phyloP scores from a whole-genome alignment of 805 yeast genomes.

The Ogataea henricii region DNA sequence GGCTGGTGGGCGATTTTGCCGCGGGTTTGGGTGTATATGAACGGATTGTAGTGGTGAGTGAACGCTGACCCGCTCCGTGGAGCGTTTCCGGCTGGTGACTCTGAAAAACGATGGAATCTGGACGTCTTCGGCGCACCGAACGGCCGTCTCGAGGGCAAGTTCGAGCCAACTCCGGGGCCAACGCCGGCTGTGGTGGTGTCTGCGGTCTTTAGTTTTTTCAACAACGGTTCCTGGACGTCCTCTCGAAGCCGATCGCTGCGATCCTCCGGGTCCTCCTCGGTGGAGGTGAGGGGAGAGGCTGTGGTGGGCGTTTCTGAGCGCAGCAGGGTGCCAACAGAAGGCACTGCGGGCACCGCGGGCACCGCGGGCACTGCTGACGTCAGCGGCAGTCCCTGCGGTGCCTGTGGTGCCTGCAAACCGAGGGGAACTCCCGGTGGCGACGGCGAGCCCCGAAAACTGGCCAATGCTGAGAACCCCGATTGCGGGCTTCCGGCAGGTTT shows the following conservation, averaged over 20 bases:
- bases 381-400: too few relatives aligned
- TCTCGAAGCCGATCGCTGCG: not conserved
- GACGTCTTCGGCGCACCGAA: not conserved
- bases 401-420: too few relatives aligned
- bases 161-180: too few relatives aligned
- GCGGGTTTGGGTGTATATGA: constrained; percentile 45
- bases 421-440: too few relatives aligned
- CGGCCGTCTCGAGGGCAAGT: not conserved
- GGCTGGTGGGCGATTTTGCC: constrained; percentile 45
- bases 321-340: too few relatives aligned
- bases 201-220: not conserved
- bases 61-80: not conserved
- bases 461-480: not conserved
- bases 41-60: constrained; percentile 46
- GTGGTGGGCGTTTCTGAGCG: not conserved
- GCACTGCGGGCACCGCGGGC: too few relatives aligned
- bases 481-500: not conserved
- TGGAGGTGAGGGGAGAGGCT: not conserved
- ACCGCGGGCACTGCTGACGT: too few relatives aligned
- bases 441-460: not conserved
- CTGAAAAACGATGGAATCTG: not conserved
- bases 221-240: not conserved
- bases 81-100: not conserved
- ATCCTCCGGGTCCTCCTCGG: not conserved
- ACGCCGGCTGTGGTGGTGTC: too few relatives aligned